These are phyloP conservation scores for Sporisorium scitamineum DNA, from an alignment of 1,284 basidiomycete genomes.

Conservation along the genomic window DNA sequence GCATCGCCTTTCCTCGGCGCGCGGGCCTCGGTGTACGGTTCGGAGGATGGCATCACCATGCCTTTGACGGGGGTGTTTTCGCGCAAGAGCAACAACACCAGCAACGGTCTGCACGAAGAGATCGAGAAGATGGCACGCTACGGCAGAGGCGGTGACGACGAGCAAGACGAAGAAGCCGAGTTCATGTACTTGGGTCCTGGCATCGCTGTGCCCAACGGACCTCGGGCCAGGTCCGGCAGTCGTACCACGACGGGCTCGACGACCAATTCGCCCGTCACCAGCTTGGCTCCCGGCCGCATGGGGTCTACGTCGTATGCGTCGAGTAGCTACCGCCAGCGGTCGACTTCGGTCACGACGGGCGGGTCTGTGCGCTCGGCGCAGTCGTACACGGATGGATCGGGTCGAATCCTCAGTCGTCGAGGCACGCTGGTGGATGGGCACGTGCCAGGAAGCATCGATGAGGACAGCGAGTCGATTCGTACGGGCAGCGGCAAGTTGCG, in stretches of 20 bases:
- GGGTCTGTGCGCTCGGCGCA: constrained; percentile 43
- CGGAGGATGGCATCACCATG: constrained; percentile 38
- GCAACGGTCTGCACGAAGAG: constrained; percentile 47
- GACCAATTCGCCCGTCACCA: constrained; percentile 38
- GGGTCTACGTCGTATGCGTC: constrained; percentile 15
- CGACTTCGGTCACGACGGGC: constrained; percentile 55
- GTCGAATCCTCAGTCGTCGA: constrained; percentile 36
- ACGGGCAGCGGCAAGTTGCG: constrained; percentile 64
- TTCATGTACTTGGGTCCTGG: constrained; percentile 63
- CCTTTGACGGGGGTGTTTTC: constrained; percentile 40
- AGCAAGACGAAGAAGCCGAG: constrained; percentile 39
- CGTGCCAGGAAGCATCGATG: constrained; percentile 35
- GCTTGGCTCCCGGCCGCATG: constrained; percentile 21
- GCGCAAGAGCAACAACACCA: constrained; percentile 33
- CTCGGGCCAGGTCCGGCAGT: constrained; percentile 33
- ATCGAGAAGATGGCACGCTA: constrained; percentile 42
- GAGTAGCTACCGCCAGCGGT: constrained; percentile 44
- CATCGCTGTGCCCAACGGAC: constrained; percentile 59
- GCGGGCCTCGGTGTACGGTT: constrained; percentile 54
- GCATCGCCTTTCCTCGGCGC: constrained; percentile 51
- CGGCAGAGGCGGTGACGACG: constrained; percentile 11
- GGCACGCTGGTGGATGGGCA: constrained; percentile 43
- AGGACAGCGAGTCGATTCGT: constrained; percentile 35
- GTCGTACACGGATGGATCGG: constrained; percentile 20
- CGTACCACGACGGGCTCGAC: constrained; percentile 23